Evolutionary conservation across 495 filamentous ascomycete species (phyloP).

Genomic region (Penicillium canescens): DNA sequence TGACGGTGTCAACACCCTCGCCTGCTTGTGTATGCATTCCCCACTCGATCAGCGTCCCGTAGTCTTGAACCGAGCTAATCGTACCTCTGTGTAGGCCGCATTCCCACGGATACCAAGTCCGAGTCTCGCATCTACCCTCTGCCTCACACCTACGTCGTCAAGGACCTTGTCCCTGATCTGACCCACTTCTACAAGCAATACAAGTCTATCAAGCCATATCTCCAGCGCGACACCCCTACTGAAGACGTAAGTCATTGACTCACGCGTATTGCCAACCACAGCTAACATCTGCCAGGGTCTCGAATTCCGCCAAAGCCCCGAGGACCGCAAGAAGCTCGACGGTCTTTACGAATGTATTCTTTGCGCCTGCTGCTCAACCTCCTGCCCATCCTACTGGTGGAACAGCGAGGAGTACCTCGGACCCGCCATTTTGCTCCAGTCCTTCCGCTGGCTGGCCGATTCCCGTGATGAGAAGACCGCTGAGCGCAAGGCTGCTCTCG

Average conservation of each 20-base stretch:
- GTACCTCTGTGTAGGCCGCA: constrained; percentile 67
- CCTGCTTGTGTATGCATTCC: constrained; percentile 85
- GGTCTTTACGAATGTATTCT: constrained; percentile 99
- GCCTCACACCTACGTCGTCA: constrained; percentile 98
- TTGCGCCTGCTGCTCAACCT: constrained; percentile 98
- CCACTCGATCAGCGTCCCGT: neutral
- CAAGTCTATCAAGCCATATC: constrained; percentile 98
- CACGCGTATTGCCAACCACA: neutral
- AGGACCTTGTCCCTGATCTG: constrained; percentile 95
- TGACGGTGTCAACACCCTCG: constrained; percentile 93
- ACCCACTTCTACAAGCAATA: constrained; percentile 99
- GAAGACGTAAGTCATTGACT: constrained; percentile 61
- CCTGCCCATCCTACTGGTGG: constrained; percentile 99
- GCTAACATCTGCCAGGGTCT: constrained; percentile 59
- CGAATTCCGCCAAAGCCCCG: constrained; percentile 85
- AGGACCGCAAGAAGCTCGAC: constrained; percentile 93
- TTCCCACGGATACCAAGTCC: constrained; percentile 75
- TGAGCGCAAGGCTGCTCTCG: constrained; percentile 84
- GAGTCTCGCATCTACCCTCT: constrained; percentile 97
- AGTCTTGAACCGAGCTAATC: constrained; percentile 1
- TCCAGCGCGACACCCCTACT: constrained; percentile 79
- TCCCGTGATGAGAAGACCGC: constrained; percentile 84
- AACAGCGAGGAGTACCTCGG: constrained; percentile 98
- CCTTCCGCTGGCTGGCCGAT: constrained; percentile 94
- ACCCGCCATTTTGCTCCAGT: constrained; percentile 92